These are phyloP conservation scores for Ammopiptanthus mongolicus DNA, from an alignment of 306 rosid species.

Conservation along the genomic window DNA sequence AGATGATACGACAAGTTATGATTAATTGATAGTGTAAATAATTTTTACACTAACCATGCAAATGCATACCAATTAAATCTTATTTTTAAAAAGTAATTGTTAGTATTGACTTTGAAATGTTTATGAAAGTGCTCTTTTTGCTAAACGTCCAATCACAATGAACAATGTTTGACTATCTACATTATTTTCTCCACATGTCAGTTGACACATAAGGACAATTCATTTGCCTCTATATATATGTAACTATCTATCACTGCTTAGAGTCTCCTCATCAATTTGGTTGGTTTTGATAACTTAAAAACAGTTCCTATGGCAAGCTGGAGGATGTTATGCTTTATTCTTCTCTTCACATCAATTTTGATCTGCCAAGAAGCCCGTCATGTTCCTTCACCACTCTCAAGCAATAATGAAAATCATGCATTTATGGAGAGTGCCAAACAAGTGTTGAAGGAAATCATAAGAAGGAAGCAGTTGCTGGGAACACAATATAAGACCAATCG, in stretches of 20 bases:
- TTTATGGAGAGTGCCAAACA: constrained; percentile 23
- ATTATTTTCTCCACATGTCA: constrained; percentile 14
- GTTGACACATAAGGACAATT: background rate
- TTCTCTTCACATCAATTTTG: constrained; percentile 32
- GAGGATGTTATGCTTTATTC: constrained; percentile 15
- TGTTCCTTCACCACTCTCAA: constrained; percentile 1
- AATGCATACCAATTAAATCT: no score
- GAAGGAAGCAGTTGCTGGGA: constrained; percentile 29
- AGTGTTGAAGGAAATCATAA: constrained; percentile 32
- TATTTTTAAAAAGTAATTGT: no score
- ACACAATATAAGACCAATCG: constrained; percentile 15
- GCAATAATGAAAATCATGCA: background rate
- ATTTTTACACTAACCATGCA: no score
- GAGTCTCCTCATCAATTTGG: constrained; percentile 12
- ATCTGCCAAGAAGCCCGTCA: constrained; percentile 17
- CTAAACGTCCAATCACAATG: background rate
- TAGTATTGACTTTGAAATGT: constrained; percentile 8
- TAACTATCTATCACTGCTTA: background rate
- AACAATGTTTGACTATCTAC: constrained; percentile 19
- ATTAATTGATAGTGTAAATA: no score
- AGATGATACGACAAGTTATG: no score
- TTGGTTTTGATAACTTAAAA: background rate
- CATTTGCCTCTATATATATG: constrained; percentile 10
- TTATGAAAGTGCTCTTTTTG: background rate
- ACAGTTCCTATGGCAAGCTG: background rate